Evolutionary conservation across 208 protist species (phyloP), one percentile per base, ranked within the genome.

Genomic region (Acanthamoeba castellanii): DNA sequence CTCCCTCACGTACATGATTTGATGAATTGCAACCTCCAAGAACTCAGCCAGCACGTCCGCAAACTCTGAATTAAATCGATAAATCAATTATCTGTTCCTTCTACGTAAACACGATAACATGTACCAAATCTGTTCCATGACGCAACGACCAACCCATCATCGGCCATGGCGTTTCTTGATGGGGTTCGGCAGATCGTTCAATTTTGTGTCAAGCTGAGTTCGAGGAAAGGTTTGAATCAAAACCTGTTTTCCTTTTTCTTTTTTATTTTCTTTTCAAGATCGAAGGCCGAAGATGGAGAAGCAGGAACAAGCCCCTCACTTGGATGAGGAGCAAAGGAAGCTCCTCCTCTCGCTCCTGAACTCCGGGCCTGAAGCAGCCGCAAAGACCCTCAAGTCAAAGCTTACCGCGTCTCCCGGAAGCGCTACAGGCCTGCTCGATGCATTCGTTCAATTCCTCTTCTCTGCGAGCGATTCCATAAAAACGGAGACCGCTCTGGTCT

Each of bases 1-100:
- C 45, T 94, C 72, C 25, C 90, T 42, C 6, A 85, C 70, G 90
- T 94, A 94, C 72, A 94, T 59, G 50, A 94, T 94, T 34, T 94
- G 90, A 30, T 94, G 90, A 45, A 94, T 66, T 6, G 90, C 90
- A 1, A 94, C 90, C 50, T 94, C 90, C 37, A 94, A 42, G 37
- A 94, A 94, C 27, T 94, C 90, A 5, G 42, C 72, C 18, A 94
- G 20, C 16, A 85, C 64, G 45, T 94, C 90, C 18, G 57, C 72
- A 27, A 85, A 85, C 34, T 94, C 90, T 94, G 78, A n/a, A n/a
- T 37, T 0, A 34, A 16, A 72, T 72, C 52, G 52, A 14, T 72
- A 34, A 47, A 47, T 47, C 7, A 47, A 59, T 22, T 59, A 3
- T 22, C 52, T 20, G 55, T 59, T 59, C 55, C 13, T 59, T 57